These are phyloP conservation scores for Talaromyces trachyspermus DNA, from an alignment of 495 filamentous ascomycete species.

Conservation along the genomic window DNA sequence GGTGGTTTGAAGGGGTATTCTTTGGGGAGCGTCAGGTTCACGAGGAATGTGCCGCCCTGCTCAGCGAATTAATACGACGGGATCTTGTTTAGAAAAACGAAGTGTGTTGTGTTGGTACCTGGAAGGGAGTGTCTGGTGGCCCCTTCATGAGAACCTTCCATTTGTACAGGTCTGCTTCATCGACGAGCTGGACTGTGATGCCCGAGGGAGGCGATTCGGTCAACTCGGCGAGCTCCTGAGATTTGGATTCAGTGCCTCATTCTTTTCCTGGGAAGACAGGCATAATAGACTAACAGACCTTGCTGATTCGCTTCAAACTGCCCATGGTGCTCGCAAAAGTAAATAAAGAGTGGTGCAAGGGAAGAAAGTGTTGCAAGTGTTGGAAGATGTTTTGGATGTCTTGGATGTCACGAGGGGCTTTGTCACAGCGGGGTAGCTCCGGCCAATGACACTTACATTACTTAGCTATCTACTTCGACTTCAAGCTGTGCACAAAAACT, in stretches of 20 bases:
- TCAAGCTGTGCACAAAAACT: no score
- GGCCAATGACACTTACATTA: constrained; percentile 20
- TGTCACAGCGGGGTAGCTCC: neutral
- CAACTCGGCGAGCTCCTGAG: constrained; percentile 72
- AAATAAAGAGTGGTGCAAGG: constrained; percentile 3
- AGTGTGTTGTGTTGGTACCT: constrained; percentile 46
- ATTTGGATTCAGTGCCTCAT: no score
- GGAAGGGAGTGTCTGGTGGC: constrained; percentile 63
- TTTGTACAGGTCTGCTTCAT: constrained; percentile 69
- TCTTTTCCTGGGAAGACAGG: no score
- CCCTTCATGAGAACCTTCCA: constrained; percentile 79
- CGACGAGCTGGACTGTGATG: constrained; percentile 55
- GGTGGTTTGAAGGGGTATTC: constrained; percentile 97
- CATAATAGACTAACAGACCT: constrained; percentile 18
- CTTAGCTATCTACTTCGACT: neutral
- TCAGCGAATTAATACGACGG: neutral
- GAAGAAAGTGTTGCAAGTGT: constrained; percentile 34
- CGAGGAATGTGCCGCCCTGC: constrained; percentile 70
- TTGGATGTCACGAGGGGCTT: constrained; percentile 21
- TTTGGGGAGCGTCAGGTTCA: constrained; percentile 66
- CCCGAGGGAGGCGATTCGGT: constrained; percentile 54
- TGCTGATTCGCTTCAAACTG: constrained; percentile 54
- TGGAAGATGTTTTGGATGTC: constrained; percentile 29
- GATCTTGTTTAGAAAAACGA: constrained; percentile 3
- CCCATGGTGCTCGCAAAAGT: constrained; percentile 28